Evolutionary conservation across 1,284 basidiomycete species (phyloP).

Genomic region (Tilletia walkeri): DNA sequence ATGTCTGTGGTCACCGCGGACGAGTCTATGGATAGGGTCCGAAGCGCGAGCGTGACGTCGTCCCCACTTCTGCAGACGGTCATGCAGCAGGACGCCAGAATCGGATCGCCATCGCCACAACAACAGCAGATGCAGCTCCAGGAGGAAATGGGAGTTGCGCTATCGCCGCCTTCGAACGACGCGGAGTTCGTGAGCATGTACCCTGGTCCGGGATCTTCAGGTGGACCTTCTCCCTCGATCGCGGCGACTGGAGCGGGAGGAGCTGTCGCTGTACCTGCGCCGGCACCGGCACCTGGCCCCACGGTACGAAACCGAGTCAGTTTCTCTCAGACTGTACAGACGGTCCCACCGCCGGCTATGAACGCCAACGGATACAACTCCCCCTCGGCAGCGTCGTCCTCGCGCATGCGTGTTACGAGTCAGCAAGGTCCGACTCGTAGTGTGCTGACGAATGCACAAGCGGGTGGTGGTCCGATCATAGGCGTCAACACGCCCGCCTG

Average conservation of each 20-base stretch:
- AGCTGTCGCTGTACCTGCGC: not conserved
- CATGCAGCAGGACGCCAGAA: not conserved
- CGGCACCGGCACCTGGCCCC: not conserved
- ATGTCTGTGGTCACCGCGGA: no score
- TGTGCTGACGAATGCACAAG: not conserved
- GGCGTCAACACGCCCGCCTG: not conserved
- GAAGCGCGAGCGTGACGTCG: no score
- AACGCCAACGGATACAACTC: not conserved
- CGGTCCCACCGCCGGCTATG: not conserved
- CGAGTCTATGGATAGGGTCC: no score
- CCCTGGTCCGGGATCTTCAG: not conserved
- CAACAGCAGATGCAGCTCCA: not conserved
- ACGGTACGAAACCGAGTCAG: not conserved
- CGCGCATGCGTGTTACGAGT: not conserved
- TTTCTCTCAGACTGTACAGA: slow-evolving; percentile 5
- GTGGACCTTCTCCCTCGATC: not conserved
- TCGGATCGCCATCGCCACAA: not conserved
- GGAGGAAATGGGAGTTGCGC: no score
- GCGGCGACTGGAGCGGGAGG: not conserved
- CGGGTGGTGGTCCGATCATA: no score
- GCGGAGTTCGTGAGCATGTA: not conserved
- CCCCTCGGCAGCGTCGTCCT: no score
- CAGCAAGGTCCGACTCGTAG: not conserved
- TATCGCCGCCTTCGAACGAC: not conserved
- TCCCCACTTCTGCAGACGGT: no score